Base-by-base conservation (phyloP, 345 rosid genomes). In the Cardiospermum halicacabum region DNA sequence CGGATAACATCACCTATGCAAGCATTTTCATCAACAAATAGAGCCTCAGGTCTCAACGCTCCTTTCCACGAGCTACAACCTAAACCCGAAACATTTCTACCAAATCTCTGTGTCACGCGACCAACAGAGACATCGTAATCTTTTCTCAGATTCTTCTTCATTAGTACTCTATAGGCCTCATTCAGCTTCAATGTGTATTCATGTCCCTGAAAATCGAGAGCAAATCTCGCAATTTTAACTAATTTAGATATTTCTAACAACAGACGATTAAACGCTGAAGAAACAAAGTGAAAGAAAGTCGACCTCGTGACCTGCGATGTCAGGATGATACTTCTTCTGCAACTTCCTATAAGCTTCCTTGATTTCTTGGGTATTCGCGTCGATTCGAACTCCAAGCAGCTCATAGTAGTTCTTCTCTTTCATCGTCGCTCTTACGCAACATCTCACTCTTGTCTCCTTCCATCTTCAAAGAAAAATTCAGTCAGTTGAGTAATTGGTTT, bases 311-410 rank as follows among this genome's bases (percentile, higher is more conserved):
- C 92, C 89, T 1, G 84, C 83, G 51, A 86, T 77, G 65, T 86
- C 85, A 19, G 92, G 89, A 34, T 86, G 89, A 57, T 81, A 61
- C 56, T 81, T 78, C 84, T 86, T 86, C 34, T 80, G 92, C 74
- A 86, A 64, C 70, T 70, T 84, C 75, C 92, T 77, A 19, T 86
- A 84, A 60, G 85, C 83, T 26, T 82, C 81, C 63, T 82, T 80
- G 51, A 84, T 82, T 56, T 80, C 69, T 47, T 26, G 82, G 0
- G 25, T 10, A 55, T 57, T 72, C n/a, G 85, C 83, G 53, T 77
- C 83, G 3, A 60, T 69, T 30, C 85, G 30, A 50, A 86, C 80
- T 49, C 87, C 84, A 0, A 86, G 74, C 74, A 86, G 69, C 53
- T 82, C 84, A 45, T 84, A 82, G 78, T 84, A 75, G 68, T 77